These are phyloP conservation scores for Coelastrella sp. DNA, from an alignment of 139 green algal genomes.

Conservation along the genomic window DNA sequence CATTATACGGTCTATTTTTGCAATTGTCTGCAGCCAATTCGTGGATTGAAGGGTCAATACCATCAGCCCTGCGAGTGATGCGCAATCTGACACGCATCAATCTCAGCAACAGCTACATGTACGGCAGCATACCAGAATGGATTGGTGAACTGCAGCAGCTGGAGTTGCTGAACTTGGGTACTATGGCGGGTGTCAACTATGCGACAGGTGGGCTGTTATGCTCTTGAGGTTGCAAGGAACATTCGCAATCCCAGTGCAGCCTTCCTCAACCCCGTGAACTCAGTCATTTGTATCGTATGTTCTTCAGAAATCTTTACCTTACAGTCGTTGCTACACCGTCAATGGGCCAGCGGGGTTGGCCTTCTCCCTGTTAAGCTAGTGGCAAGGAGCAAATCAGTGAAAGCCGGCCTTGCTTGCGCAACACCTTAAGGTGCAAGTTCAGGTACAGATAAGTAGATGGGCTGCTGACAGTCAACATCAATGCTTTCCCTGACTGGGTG, in stretches of 20 bases:
- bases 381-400: too few species aligned
- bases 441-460: neutral
- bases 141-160: slow-evolving; percentile 1
- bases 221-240: neutral
- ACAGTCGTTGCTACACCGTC: too few species aligned
- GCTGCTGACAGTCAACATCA: too few species aligned
- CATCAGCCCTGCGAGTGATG: slow-evolving; percentile 1
- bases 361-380: too few species aligned
- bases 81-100: slow-evolving; percentile 23
- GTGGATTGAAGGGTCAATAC: slow-evolving; percentile 45
- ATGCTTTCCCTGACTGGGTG: neutral
- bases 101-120: slow-evolving; percentile 40
- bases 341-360: too few species aligned
- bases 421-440: neutral
- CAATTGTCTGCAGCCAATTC: slow-evolving; percentile 41
- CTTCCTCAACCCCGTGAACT: too few species aligned
- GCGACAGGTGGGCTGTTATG: neutral
- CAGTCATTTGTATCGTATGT: too few species aligned
- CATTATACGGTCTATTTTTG: neutral
- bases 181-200: neutral
- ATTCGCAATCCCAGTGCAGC: too few species aligned
- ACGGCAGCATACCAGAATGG: slow-evolving; percentile 44
- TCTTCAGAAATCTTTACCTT: too few species aligned
- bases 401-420: too few species aligned
- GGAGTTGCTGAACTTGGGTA: slow-evolving; percentile 22